Evolutionary conservation across 2,329 filamentous ascomycete species (phyloP).

Genomic region (Aspergillus bombycis): DNA sequence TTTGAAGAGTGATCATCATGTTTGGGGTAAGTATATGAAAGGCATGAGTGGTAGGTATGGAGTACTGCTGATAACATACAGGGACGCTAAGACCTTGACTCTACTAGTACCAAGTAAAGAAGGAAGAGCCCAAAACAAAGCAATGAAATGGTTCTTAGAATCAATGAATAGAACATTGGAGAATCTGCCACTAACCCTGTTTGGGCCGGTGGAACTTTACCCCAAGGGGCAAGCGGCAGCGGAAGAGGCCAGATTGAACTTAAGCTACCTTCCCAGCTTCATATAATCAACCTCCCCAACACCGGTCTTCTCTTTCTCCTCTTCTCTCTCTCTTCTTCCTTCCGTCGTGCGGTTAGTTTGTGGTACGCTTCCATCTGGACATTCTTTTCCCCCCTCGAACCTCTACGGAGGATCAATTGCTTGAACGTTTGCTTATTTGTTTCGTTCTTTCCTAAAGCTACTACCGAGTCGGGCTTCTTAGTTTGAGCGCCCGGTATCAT

Average conservation of each 20-base stretch:
- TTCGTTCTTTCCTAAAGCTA: conserved; percentile 14
- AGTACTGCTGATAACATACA: no score
- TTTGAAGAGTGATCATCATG: background rate
- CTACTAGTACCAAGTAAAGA: background rate
- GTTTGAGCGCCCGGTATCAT: conserved; percentile 7
- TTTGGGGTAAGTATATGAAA: background rate
- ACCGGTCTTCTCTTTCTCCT: conserved; percentile 16
- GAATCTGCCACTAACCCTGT: conserved; percentile 12
- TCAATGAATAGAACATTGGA: conserved; percentile 17
- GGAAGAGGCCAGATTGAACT: conserved; percentile 51
- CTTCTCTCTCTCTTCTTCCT: conserved; percentile 17
- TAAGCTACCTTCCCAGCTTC: conserved; percentile 27
- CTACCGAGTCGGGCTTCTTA: background rate
- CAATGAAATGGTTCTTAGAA: background rate
- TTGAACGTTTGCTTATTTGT: conserved; percentile 18
- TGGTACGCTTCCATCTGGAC: conserved; percentile 10
- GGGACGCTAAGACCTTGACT: no score
- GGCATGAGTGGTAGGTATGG: no score
- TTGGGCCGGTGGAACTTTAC: conserved; percentile 11
- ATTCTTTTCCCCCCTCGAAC: conserved; percentile 7
- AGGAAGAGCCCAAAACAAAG: background rate
- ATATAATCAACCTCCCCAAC: conserved; percentile 33
- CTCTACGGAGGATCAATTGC: conserved; percentile 26
- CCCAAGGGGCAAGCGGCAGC: conserved; percentile 23
- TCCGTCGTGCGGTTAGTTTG: conserved; percentile 16